Evolutionary conservation across 805 yeast species (phyloP), one percentile per base, ranked within the genome.

Genomic region (Scheffersomyces lignosus): DNA sequence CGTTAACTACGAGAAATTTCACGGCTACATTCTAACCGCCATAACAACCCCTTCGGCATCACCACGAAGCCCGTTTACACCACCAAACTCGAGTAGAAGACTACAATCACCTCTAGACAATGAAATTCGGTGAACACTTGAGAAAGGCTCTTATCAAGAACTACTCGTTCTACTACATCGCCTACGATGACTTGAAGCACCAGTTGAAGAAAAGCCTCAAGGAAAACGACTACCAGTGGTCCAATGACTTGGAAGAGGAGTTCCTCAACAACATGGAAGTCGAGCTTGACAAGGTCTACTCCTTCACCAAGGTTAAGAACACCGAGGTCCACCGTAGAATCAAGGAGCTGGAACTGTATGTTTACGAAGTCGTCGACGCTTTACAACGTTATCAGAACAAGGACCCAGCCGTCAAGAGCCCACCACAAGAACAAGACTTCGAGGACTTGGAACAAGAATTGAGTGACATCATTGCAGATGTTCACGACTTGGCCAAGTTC

Each of bases 51-150:
- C n/a, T n/a, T n/a, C n/a, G n/a, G n/a, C n/a, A n/a, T n/a, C n/a
- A n/a, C n/a, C n/a, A n/a, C n/a, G n/a, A n/a, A n/a, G n/a, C n/a
- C n/a, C n/a, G n/a, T n/a, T n/a, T n/a, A n/a, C n/a, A n/a, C n/a
- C n/a, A n/a, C n/a, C n/a, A n/a, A n/a, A n/a, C n/a, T n/a, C n/a
- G n/a, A n/a, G n/a, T n/a, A n/a, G n/a, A n/a, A n/a, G n/a, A n/a
- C n/a, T n/a, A n/a, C n/a, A n/a, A n/a, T n/a, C n/a, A n/a, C n/a
- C n/a, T n/a, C n/a, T n/a, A n/a, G 10, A 20, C 24, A 7, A 93
- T 93, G 97, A 91, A 90, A 75, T 93, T 93, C 55, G 99, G 99
- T 22, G 96, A 90, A 62, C 95, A 88, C 54, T 75, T 91, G 51
- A 81, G 87, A 59, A 82, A 86, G 49, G 86, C 96, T 37, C 80